phyloP scores from a whole-genome alignment of 306 rosid species.

The Nissolia schottii region DNA sequence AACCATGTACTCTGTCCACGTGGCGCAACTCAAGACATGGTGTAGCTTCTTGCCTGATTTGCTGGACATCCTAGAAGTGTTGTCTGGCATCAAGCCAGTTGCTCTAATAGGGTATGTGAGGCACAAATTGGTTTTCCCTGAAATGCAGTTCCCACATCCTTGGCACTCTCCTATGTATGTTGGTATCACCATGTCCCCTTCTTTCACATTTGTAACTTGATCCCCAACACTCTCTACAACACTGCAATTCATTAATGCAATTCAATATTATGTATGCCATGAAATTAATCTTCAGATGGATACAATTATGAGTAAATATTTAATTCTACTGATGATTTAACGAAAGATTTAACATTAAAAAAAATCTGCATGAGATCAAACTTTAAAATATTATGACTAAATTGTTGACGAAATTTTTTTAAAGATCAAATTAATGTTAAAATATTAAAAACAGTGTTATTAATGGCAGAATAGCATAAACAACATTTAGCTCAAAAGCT shows the following conservation, averaged over 20 bases:
- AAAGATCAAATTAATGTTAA: too few species aligned
- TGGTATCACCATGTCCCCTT: background rate
- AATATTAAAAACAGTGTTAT: too few species aligned
- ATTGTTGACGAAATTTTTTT: too few species aligned
- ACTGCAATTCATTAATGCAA: background rate
- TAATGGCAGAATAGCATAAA: too few species aligned
- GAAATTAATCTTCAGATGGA: background rate
- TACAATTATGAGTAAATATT: too few species aligned
- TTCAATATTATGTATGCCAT: background rate
- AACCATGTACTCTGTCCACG: background rate
- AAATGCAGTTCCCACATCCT: background rate
- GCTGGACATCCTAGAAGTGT: background rate
- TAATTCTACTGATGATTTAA: too few species aligned
- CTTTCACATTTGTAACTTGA: background rate
- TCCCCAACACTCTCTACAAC: background rate
- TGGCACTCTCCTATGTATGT: background rate
- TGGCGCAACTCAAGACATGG: background rate
- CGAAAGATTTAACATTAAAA: too few species aligned
- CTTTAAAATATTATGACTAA: too few species aligned
- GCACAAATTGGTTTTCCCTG: background rate
- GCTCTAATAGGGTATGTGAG: background rate
- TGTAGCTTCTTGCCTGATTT: background rate
- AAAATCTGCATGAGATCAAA: too few species aligned
- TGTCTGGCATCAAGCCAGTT: background rate
- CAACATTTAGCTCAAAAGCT: too few species aligned